Conservation (phyloP, 257 asterid species). For the Solanum lycopersicoides region DNA sequence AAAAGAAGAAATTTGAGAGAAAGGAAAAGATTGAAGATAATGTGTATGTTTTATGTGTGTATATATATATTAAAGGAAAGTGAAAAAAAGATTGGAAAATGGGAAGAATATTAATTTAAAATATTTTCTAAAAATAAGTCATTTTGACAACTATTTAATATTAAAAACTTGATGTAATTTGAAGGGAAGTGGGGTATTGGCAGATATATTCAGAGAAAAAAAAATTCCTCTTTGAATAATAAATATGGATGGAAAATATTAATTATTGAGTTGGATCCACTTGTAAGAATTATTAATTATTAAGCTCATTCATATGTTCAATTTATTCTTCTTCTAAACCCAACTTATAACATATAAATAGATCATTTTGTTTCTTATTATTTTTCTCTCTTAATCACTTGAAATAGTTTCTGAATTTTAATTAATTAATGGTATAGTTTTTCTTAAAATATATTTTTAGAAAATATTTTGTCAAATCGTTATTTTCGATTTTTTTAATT, state of each 20-base stretch:
- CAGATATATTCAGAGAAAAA: neutral
- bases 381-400: neutral
- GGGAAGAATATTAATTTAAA: neutral
- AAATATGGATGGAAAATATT: neutral
- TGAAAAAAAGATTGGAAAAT: neutral
- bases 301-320: neutral
- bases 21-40: neutral
- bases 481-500: neutral
- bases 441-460: neutral
- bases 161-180: neutral
- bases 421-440: neutral
- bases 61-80: neutral
- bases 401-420: neutral
- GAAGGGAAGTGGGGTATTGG: neutral
- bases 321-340: neutral
- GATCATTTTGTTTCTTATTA: neutral
- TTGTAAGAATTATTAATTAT: neutral
- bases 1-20: neutral
- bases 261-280: neutral
- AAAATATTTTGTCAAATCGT: neutral
- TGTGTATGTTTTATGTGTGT: neutral
- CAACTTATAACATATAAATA: neutral
- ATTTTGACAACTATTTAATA: neutral
- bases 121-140: neutral
- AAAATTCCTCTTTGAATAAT: neutral